Base-by-base conservation (phyloP, 176 grass and related monocot genomes). In the Puya raimondii region DNA sequence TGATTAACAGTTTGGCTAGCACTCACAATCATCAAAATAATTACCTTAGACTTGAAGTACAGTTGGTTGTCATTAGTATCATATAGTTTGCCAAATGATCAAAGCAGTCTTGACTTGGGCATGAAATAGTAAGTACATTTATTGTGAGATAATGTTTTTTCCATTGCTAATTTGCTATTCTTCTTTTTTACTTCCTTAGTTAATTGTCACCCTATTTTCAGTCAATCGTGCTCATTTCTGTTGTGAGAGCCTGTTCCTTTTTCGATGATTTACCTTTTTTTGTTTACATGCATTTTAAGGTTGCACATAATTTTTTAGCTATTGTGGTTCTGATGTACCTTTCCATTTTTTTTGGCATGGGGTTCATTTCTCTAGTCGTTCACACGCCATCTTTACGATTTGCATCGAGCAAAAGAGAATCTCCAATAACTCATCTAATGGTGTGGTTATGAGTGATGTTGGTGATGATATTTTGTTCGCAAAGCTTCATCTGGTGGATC, bases 371-470 rank as follows among this genome's bases (percentile, higher is more conserved):
- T 72, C 22, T 76, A 95, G 86, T 63, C 91, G 91, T 15, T 95
- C 86, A 73, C 91, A 95, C 87, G 91, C 91, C 65, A 95, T 95
- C 21, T 95, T 95, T 23, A 95, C 87, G 6, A 82, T 95, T 63
- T 84, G 48, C 65, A 48, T 90, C 1, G 84, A 95, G 59, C 86
- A 95, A 84, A 95, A 95, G 79, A 95, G 56, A 78, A 65, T 63
- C 25, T 80, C n/a, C 9, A 16, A 68, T 73, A 64, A 50, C 64
- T 64, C 69, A 71, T 78, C 29, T 72, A 61, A 63, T 50, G 75
- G 66, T 56, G 64, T 18, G 14, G 12, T 16, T 69, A 74, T 15
- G 18, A 75, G 67, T 88, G 85, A 91, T 63, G 69, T 50, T 47
- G 64, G 72, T 58, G 78, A 85, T 72, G 87, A 95, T 47, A 83